Percentiles rank a stretch among this genome's conserved stretches.
These are phyloP conservation scores for Vaccinium vitisidaea DNA, from an alignment of 148 eudicot species.

Conservation along the genomic window DNA sequence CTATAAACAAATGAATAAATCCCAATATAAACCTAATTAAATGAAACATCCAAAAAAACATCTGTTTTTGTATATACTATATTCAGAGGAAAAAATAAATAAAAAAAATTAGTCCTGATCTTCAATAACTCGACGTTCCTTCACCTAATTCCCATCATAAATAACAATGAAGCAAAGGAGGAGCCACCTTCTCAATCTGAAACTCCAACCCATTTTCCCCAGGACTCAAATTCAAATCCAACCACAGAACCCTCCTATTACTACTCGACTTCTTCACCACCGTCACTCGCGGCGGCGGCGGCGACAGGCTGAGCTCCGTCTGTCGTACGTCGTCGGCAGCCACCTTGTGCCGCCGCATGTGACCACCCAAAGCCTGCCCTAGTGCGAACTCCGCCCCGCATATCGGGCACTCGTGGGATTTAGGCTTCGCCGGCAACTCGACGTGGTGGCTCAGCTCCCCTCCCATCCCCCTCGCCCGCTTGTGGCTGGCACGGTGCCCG, in stretches of 20 bases:
- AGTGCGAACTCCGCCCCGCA: slow-evolving; percentile 46
- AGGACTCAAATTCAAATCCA: slow-evolving; percentile 62
- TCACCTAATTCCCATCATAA: slow-evolving; percentile 13
- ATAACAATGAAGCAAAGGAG: slow-evolving; percentile 21
- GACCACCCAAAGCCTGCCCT: slow-evolving; percentile 52
- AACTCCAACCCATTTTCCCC: slow-evolving; percentile 42
- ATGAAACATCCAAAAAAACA: not conserved
- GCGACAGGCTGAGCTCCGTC: not conserved
- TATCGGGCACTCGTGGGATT: slow-evolving; percentile 43
- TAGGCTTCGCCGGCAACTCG: slow-evolving; percentile 18
- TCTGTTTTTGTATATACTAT: not conserved
- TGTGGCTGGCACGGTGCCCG: slow-evolving; percentile 64
- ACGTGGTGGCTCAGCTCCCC: not conserved
- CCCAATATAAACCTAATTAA: not conserved
- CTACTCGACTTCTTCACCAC: slow-evolving; percentile 16
- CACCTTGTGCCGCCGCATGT: slow-evolving; percentile 44
- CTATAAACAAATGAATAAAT: not conserved
- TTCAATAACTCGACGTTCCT: not conserved
- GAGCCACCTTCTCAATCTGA: slow-evolving; percentile 13
- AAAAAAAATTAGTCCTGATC: not conserved
- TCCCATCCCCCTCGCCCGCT: slow-evolving; percentile 30
- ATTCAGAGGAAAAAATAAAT: not conserved
- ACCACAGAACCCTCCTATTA: slow-evolving; percentile 25
- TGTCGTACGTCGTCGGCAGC: not conserved
- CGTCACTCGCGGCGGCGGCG: not conserved